These are phyloP conservation scores for Kwoniella dejecticola DNA, from an alignment of 768 basidiomycete genomes.

Conservation along the genomic window DNA sequence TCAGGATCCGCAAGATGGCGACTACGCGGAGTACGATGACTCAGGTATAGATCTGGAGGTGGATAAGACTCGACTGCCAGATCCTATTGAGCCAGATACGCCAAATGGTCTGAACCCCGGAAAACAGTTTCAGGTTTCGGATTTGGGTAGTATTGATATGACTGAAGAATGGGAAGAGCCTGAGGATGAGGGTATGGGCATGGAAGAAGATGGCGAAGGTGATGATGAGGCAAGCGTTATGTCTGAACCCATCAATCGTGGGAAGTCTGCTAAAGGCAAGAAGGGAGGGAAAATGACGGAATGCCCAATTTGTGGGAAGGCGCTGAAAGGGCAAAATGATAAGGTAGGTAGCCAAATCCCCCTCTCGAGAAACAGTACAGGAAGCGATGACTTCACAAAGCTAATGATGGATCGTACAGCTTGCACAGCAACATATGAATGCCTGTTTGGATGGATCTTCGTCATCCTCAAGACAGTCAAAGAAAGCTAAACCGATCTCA, in stretches of 20 bases:
- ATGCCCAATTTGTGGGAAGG: constrained; percentile 49
- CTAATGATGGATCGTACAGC: no score
- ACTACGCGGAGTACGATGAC: constrained; percentile 29
- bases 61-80: constrained; percentile 5
- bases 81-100: constrained; percentile 18
- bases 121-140: constrained; percentile 8
- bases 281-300: constrained; percentile 30
- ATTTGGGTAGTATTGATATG: constrained; percentile 52
- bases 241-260: constrained; percentile 19
- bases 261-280: constrained; percentile 4
- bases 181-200: constrained; percentile 66
- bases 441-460: constrained; percentile 60
- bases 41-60: constrained; percentile 28
- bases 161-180: constrained; percentile 65
- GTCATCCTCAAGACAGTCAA: constrained; percentile 6
- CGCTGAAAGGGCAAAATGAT: constrained; percentile 42
- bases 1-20: constrained; percentile 23
- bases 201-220: constrained; percentile 51
- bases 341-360: constrained; percentile 41
- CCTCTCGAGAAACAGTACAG: no score
- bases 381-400: no score
- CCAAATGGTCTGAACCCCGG: not conserved
- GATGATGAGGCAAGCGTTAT: constrained; percentile 41
- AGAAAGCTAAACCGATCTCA: constrained; percentile 46
- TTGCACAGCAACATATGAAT: constrained; percentile 64